These are phyloP conservation scores for Ceratocystis diversiconidia DNA, from an alignment of 2,329 filamentous ascomycete genomes.

Conservation along the genomic window DNA sequence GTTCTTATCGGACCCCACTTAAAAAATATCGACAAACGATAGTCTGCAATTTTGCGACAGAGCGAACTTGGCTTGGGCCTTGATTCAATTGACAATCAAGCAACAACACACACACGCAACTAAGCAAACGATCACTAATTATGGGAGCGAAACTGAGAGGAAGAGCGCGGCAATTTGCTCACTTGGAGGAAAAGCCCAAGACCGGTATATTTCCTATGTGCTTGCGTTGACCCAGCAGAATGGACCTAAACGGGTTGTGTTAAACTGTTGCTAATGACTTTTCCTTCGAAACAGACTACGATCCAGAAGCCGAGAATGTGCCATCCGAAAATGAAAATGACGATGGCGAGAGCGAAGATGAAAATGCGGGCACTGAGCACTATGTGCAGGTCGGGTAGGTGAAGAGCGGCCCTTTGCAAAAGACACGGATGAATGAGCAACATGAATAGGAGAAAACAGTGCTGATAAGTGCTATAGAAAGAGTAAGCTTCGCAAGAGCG, in stretches of 20 bases:
- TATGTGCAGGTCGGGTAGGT: slow-evolving; percentile 61
- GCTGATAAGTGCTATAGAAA: slow-evolving; percentile 36
- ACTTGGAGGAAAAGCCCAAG: slow-evolving; percentile 15
- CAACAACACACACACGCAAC: neutral
- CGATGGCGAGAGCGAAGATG: slow-evolving; percentile 35
- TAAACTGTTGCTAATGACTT: neutral
- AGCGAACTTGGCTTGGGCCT: neutral
- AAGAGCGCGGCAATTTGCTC: slow-evolving; percentile 16
- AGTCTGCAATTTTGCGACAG: slow-evolving; percentile 15
- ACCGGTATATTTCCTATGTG: slow-evolving; percentile 9
- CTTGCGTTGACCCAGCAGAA: neutral
- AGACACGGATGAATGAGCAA: neutral
- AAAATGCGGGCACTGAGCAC: slow-evolving; percentile 62
- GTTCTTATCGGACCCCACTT: slow-evolving; percentile 17
- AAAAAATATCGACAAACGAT: slow-evolving; percentile 15
- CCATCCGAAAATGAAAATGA: slow-evolving; percentile 41
- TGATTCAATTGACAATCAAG: neutral
- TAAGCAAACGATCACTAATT: neutral
- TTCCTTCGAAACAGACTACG: slow-evolving; percentile 45
- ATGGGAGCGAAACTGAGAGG: slow-evolving; percentile 16
- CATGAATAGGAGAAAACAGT: neutral
- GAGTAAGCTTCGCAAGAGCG: slow-evolving; percentile 66
- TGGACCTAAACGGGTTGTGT: no score
- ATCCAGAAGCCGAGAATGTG: slow-evolving; percentile 56
- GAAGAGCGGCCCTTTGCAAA: neutral